Conservation (phyloP, 192 early-diverging fungal genomes). For the Fimicolochytrium jonesii region DNA sequence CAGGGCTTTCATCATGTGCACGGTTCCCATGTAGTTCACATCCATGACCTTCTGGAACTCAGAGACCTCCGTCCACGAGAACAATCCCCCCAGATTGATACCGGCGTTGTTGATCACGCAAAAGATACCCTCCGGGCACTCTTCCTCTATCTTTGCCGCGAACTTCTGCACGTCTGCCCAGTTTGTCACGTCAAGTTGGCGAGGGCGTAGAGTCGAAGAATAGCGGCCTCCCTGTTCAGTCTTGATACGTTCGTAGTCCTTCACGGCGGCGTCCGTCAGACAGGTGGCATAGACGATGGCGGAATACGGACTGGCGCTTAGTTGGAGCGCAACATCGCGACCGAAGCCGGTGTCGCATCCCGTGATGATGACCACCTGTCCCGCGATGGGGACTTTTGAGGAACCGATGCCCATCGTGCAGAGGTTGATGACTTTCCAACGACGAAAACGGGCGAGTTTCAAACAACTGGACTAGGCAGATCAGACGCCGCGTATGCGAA, state of each 20-base stretch:
- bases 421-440: too few species aligned
- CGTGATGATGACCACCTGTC: slow-evolving; percentile 24
- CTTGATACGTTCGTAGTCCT: slow-evolving; percentile 2
- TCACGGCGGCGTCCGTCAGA: slow-evolving; percentile 22
- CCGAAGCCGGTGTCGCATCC: slow-evolving; percentile 44
- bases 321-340: slow-evolving; percentile 11
- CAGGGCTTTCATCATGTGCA: slow-evolving; percentile 33
- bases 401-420: background rate
- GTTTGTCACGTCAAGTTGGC: slow-evolving; percentile 32
- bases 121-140: slow-evolving; percentile 19
- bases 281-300: slow-evolving; percentile 26
- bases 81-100: slow-evolving; percentile 18
- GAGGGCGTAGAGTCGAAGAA: slow-evolving; percentile 13
- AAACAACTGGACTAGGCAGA: too few species aligned
- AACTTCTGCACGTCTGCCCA: slow-evolving; percentile 21
- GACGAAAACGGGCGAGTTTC: too few species aligned
- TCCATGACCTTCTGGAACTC: slow-evolving; percentile 23
- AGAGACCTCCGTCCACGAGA: slow-evolving; percentile 7
- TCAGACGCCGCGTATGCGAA: too few species aligned
- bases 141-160: background rate
- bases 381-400: slow-evolving; percentile 3
- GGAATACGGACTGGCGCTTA: slow-evolving; percentile 1
- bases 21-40: slow-evolving; percentile 37
- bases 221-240: background rate
- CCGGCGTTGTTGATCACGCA: slow-evolving; percentile 36